Evolutionary conservation across 768 basidiomycete species (phyloP), one percentile per base, ranked within the genome.

Genomic region (Suillus clintonianus): DNA sequence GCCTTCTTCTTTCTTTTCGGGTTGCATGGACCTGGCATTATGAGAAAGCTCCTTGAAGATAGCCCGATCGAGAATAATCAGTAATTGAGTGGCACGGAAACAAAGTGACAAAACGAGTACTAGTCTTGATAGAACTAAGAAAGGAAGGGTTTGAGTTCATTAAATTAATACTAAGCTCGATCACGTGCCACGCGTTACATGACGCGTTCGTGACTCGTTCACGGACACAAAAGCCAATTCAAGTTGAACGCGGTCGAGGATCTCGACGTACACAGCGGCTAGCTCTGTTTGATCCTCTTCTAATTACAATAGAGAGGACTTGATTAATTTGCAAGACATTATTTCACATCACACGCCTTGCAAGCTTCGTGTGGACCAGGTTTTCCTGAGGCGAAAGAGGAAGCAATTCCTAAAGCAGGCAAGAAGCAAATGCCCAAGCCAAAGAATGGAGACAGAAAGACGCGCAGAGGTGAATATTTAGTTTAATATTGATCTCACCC

Each of bases 21-120:
- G 72, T 88, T 89, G 62, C 82, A 80, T 59, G 88, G 88, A 27
- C 87, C 87, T 17, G 87, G 88, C 88, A 90, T 89, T 27, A 65
- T 42, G 41, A 10, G 14, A 41, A n/a, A 8, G 17, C 39, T 42
- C 27, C n/a, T n/a, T n/a, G n/a, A 13, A 4, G 15, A 39, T 13
- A 24, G 1, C 19, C 63, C 2, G 36, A 63, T 51, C 9, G 17
- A 51, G 50, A 32, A 9, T 27, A 32, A 32, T 19, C 51, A 19
- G 30, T 32, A 19, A 32, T 50, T 32, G 30, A 53, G 51, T 53
- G 36, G 57, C n/a, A 36, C 56, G 10, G 34, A 59, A 39, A 24
- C 36, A n/a, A 22, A 32, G 24, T 27, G 19, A 27, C 22, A 17
- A 60, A 59, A 60, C 15, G n/a, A 36, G 10, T 24, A 60, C 15